Evolutionary conservation across 495 filamentous ascomycete genomes (phyloP), one percentile per base, ranked within the genome.

Genomic region (Lepidopterella palustris): DNA sequence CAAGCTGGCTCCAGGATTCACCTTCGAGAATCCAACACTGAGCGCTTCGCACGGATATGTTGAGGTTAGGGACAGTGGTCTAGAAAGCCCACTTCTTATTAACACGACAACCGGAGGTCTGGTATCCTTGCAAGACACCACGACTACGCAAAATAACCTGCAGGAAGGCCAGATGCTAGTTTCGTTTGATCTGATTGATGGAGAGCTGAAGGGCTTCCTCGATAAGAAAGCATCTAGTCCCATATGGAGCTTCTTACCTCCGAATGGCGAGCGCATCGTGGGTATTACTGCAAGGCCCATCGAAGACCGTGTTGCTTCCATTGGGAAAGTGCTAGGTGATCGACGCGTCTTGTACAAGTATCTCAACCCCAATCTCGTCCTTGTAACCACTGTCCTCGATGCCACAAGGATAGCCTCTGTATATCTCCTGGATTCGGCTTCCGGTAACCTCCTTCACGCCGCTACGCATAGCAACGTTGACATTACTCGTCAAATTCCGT

Each of bases 261-360:
- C 81, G 1, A 57, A 76, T 0, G 83, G 83, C 48, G 82, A 96
- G 73, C 78, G 76, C 58, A 83, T 96, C 53, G 74, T 84, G 39
- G 74, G 77, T 31, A 78, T 92, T 27, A 84, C 82, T 13, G 73
- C 84, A 25, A 80, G 88, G 28, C 85, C 90, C 13, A 64, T 78
- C 5, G 86, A 93, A 63, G 92, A 97, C 60, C 89, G 89, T 3
- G 85, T 96, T 45, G 92, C 95, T 9, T 97, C 93, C 0, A 96
- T 99, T 57, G 93, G 95, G 47, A 87, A 89, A 59, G 93, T 96
- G 20, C 82, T 97, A 29, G 91, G 90, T 52, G 85, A 97, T 66
- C 85, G 93, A 20, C 87, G 85, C 0, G 93, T 99, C 40, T 79
- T 95, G 59, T 99, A 97, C 82, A 99, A 99, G 76, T 97, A 97